A percentile compares a stretch with the other conserved stretches of the same genome.
These are phyloP conservation scores for Kodamaea jinghongensis DNA, from an alignment of 805 yeast species.

Conservation along the genomic window DNA sequence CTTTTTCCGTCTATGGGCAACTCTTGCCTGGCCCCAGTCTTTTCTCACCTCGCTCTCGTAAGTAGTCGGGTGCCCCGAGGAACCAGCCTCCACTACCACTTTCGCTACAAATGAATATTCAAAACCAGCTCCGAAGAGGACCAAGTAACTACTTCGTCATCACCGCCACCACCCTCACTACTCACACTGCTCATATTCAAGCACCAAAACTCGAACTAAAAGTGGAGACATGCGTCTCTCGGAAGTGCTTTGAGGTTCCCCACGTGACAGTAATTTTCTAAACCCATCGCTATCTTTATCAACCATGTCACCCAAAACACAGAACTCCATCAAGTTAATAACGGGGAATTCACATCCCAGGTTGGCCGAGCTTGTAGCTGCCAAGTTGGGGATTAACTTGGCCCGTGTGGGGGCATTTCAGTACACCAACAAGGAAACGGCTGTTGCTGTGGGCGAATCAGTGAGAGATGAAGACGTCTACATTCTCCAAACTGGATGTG, in stretches of 20 bases:
- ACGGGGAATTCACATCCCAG: conserved; percentile 81
- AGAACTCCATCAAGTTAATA: conserved; percentile 49
- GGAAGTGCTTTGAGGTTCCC: too few relatives aligned
- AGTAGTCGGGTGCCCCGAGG: too few relatives aligned
- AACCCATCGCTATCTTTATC: background rate
- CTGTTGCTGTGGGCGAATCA: conserved; percentile 80
- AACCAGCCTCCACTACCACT: too few relatives aligned
- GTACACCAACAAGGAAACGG: conserved; percentile 84
- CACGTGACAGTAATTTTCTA: conserved; percentile 8
- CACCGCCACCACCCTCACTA: background rate
- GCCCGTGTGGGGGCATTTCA: conserved; percentile 80
- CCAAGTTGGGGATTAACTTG: conserved; percentile 60
- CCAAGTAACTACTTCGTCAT: too few relatives aligned
- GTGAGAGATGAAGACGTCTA: conserved; percentile 89
- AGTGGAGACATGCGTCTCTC: too few relatives aligned
- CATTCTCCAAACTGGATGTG: conserved; percentile 82
- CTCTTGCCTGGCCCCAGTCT: too few relatives aligned
- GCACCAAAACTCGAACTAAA: too few relatives aligned
- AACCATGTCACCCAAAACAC: conserved; percentile 21
- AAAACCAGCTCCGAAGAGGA: too few relatives aligned
- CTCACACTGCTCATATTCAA: background rate
- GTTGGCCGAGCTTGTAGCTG: conserved; percentile 70
- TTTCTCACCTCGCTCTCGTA: too few relatives aligned
- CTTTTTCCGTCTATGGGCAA: too few relatives aligned
- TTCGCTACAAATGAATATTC: too few relatives aligned